phyloP scores from a whole-genome alignment of 2,329 filamentous ascomycete species.

The Fusarium acutatum region DNA sequence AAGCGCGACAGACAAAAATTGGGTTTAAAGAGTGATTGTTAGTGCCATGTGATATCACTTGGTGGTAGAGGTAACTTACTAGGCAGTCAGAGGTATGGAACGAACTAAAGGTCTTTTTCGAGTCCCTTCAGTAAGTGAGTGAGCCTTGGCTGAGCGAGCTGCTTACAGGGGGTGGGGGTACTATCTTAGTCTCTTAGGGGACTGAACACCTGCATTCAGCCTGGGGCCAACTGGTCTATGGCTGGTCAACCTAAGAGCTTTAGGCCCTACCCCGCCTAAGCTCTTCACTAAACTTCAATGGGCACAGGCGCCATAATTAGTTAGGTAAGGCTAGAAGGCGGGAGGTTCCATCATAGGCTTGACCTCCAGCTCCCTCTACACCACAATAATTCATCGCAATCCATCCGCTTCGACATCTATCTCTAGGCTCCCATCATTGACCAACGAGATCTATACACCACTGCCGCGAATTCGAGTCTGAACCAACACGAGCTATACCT shows the following conservation, averaged over 20 bases:
- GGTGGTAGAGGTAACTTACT: neutral
- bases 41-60: constrained; percentile 2
- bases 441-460: neutral
- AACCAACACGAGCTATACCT: neutral
- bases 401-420: neutral
- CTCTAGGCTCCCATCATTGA: neutral
- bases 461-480: neutral
- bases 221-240: neutral
- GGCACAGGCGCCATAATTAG: constrained; percentile 1
- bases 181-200: neutral
- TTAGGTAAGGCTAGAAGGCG: neutral
- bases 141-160: constrained; percentile 7
- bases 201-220: neutral
- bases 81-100: neutral
- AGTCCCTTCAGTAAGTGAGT: neutral
- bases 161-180: neutral
- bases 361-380: neutral
- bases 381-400: neutral
- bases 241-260: neutral
- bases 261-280: neutral
- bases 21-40: neutral
- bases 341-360: neutral
- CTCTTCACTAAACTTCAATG: neutral
- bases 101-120: neutral
- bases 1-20: neutral